These are phyloP conservation scores for Persicaria maculosa DNA, from an alignment of 148 eudicot species.

Conservation along the genomic window DNA sequence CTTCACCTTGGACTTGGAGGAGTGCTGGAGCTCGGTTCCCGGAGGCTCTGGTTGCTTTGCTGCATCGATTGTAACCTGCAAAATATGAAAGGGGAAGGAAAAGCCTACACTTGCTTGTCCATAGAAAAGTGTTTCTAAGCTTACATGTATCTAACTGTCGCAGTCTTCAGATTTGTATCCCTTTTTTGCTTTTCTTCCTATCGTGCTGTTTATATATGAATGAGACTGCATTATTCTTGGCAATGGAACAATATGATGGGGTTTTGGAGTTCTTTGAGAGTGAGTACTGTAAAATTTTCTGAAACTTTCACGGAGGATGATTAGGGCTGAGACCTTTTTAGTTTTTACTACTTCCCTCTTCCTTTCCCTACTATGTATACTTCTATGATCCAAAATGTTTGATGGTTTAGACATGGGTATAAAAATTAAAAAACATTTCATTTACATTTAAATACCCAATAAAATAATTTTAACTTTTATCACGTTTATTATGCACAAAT, in stretches of 20 bases:
- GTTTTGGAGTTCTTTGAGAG: background rate
- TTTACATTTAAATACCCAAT: too few species aligned
- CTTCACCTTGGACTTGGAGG: slow-evolving; percentile 3
- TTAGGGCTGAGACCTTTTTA: background rate
- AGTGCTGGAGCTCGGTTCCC: background rate
- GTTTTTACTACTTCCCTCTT: too few species aligned
- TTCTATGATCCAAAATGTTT: too few species aligned
- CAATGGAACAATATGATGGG: slow-evolving; percentile 7
- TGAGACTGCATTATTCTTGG: slow-evolving; percentile 9
- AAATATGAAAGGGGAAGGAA: slow-evolving; percentile 1
- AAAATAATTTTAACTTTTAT: too few species aligned
- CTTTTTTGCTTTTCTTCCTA: background rate
- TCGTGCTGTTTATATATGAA: slow-evolving; percentile 6
- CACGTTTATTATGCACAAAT: too few species aligned
- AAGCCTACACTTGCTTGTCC: background rate
- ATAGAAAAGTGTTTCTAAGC: slow-evolving; percentile 2
- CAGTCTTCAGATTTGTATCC: background rate
- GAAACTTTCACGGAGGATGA: background rate
- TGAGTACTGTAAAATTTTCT: background rate
- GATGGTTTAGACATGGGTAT: too few species aligned
- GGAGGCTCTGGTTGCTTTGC: background rate
- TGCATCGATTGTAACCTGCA: background rate
- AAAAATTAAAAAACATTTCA: too few species aligned
- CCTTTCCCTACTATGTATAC: background rate
- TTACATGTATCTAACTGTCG: slow-evolving; percentile 6